These are phyloP conservation scores for Beauveria medogensis DNA, from an alignment of 2,329 filamentous ascomycete species.

Conservation along the genomic window DNA sequence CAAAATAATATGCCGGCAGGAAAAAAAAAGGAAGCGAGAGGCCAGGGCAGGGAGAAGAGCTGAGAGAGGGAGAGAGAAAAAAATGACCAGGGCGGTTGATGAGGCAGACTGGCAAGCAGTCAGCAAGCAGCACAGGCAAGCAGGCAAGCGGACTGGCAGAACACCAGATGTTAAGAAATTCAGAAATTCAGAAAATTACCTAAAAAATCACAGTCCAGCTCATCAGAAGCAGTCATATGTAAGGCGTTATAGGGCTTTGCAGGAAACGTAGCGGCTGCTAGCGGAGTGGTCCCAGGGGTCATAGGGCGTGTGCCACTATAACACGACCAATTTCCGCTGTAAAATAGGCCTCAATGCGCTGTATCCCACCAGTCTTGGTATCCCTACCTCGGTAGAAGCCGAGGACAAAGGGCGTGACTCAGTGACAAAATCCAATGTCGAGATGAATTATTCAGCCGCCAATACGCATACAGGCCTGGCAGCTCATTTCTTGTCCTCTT, in stretches of 20 bases:
- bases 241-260: neutral
- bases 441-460: neutral
- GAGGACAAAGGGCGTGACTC: too few species aligned
- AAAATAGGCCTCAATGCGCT: neutral
- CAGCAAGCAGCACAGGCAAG: too few species aligned
- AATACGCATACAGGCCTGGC: neutral
- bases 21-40: neutral
- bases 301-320: neutral
- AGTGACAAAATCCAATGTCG: neutral
- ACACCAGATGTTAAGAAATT: too few species aligned
- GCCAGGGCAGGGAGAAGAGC: neutral
- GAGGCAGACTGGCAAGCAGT: neutral
- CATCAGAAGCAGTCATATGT: neutral
- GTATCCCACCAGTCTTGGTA: neutral
- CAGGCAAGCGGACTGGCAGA: too few species aligned
- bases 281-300: neutral
- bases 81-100: neutral
- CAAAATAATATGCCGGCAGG: neutral
- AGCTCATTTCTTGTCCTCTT: neutral
- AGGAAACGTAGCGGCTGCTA: neutral
- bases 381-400: too few species aligned
- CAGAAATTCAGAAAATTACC: too few species aligned
- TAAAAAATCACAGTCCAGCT: neutral
- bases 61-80: neutral
- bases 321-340: neutral